These are phyloP conservation scores for Penicillium concentricum DNA, from an alignment of 2,329 filamentous ascomycete genomes.

Conservation along the genomic window DNA sequence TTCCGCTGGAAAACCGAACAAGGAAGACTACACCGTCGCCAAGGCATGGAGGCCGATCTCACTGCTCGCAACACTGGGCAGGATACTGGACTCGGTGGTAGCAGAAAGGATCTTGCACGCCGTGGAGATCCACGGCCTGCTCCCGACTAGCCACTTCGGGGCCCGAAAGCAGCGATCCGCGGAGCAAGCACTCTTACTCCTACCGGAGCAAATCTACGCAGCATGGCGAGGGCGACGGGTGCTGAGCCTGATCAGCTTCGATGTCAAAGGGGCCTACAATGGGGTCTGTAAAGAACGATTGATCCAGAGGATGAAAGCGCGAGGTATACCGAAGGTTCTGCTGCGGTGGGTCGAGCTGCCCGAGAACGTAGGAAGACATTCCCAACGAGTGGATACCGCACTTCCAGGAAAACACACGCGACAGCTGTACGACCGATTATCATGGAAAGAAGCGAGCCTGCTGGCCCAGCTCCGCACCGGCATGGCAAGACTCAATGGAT, in stretches of 20 bases:
- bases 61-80: constrained; percentile 22
- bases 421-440: no score
- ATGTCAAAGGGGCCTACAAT: constrained; percentile 9
- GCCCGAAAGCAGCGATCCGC: constrained; percentile 37
- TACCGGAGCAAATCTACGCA: constrained; percentile 28
- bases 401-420: no score
- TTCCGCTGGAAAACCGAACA: no score
- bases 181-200: constrained; percentile 34
- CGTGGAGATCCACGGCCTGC: constrained; percentile 28
- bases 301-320: constrained; percentile 32
- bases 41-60: no score
- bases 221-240: constrained; percentile 23
- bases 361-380: no score
- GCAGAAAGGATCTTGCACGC: constrained; percentile 30
- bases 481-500: no score
- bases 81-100: constrained; percentile 32
- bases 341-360: constrained; percentile 20
- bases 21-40: no score
- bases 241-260: constrained; percentile 10
- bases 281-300: constrained; percentile 36
- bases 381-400: no score
- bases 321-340: constrained; percentile 26
- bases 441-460: no score
- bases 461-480: no score
- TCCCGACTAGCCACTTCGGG: constrained; percentile 40